These are phyloP conservation scores for Tagetes patula DNA, from an alignment of 129 eudicot species.

Conservation along the genomic window DNA sequence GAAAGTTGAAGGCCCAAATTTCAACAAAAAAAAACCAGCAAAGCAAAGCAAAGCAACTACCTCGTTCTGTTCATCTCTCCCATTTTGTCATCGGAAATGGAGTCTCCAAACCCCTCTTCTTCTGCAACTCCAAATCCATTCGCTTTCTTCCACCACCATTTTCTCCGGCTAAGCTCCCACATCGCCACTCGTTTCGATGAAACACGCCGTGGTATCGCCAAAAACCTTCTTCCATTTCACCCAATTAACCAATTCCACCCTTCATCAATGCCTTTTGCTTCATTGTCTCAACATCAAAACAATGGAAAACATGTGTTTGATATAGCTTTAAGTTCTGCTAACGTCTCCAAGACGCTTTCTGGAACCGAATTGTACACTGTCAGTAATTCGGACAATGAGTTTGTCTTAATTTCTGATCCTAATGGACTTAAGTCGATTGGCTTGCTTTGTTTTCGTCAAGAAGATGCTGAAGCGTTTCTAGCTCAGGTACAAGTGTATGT, in stretches of 20 bases:
- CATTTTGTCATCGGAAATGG: slow-evolving; percentile 37
- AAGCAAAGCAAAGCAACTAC: background rate
- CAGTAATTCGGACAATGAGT: slow-evolving; percentile 81
- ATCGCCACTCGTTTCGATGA: slow-evolving; percentile 56
- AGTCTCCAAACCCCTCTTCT: slow-evolving; percentile 48
- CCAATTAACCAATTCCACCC: slow-evolving; percentile 15
- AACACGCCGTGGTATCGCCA: slow-evolving; percentile 41
- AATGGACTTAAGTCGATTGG: slow-evolving; percentile 74
- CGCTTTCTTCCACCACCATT: slow-evolving; percentile 62
- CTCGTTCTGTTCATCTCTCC: slow-evolving; percentile 16
- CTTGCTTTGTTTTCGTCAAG: slow-evolving; percentile 84
- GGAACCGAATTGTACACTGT: slow-evolving; percentile 90
- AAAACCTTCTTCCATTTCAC: slow-evolving; percentile 26
- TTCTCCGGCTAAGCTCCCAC: slow-evolving; percentile 49
- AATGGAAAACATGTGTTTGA: slow-evolving; percentile 45
- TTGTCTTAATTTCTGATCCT: slow-evolving; percentile 84
- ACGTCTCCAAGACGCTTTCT: slow-evolving; percentile 66
- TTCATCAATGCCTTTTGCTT: slow-evolving; percentile 60
- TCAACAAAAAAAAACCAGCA: background rate
- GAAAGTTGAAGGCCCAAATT: slow-evolving; percentile 23
- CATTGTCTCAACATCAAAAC: slow-evolving; percentile 45
- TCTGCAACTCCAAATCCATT: slow-evolving; percentile 55
- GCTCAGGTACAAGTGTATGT: slow-evolving; percentile 57
- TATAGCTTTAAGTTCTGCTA: slow-evolving; percentile 47
- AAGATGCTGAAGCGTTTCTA: slow-evolving; percentile 86